phyloP scores from a whole-genome alignment of 352 stramenopile species.

The Pythium brassicae region DNA sequence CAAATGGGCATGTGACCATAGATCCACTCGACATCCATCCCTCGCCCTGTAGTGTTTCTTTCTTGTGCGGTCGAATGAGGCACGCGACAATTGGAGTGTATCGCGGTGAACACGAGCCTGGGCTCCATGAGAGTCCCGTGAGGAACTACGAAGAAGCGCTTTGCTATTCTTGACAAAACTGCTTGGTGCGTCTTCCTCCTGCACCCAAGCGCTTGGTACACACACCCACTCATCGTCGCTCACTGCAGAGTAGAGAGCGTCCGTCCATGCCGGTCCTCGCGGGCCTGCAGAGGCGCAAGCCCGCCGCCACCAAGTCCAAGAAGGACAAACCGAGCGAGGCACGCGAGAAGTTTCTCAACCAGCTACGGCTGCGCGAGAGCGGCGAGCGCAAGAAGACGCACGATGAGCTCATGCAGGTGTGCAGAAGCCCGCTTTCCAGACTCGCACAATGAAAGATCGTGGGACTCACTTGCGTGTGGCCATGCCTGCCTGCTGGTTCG shows the following conservation, averaged over 20 bases:
- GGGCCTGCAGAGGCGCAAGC: slow-evolving; percentile 15
- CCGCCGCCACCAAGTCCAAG: slow-evolving; percentile 14
- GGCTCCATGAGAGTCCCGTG: too few species aligned
- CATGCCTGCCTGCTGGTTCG: not conserved
- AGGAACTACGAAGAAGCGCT: too few species aligned
- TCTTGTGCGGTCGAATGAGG: too few species aligned
- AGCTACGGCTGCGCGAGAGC: slow-evolving; percentile 31
- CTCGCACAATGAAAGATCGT: not conserved
- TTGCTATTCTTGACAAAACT: too few species aligned
- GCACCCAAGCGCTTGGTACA: not conserved
- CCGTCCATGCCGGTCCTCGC: slow-evolving; percentile 3
- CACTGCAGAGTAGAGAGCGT: too few species aligned
- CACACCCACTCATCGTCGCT: too few species aligned
- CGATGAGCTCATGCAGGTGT: slow-evolving; percentile 43
- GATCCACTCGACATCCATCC: slow-evolving; percentile 37
- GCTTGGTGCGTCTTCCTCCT: not conserved
- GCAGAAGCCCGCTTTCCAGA: not conserved
- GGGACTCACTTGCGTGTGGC: not conserved
- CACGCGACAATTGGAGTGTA: too few species aligned
- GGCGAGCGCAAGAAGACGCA: slow-evolving; percentile 28
- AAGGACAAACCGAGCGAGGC: slow-evolving; percentile 35
- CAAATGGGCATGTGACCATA: slow-evolving; percentile 74
- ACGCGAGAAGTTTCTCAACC: slow-evolving; percentile 31
- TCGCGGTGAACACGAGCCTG: not conserved
- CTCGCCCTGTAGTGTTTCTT: not conserved